Evolutionary conservation across 768 basidiomycete genomes (phyloP).

Genomic region (Termitomyces sp.): DNA sequence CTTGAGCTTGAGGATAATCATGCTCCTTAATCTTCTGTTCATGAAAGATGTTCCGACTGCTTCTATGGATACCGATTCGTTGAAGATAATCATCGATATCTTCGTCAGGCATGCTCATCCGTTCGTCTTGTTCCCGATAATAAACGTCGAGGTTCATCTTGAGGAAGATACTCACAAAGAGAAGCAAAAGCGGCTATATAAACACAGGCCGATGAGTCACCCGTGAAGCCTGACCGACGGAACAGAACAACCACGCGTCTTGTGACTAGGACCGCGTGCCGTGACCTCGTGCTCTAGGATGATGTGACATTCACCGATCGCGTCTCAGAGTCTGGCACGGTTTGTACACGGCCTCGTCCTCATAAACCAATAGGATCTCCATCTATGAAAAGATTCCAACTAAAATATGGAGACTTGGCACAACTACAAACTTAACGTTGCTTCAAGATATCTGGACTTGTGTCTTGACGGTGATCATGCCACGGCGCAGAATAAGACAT

Average conservation of each 20-base stretch:
- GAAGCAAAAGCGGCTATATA: constrained; percentile 11
- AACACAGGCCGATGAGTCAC: constrained; percentile 1
- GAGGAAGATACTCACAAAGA: constrained; percentile 4
- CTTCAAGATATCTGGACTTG: not conserved
- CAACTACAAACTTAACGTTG: not conserved
- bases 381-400: not conserved
- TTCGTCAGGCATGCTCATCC: constrained; percentile 53
- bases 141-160: constrained; percentile 42
- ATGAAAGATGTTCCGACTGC: constrained; percentile 1
- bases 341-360: too few species aligned
- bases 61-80: constrained; percentile 24
- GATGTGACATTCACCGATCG: constrained; percentile 3
- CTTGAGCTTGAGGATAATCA: not conserved
- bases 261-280: not conserved
- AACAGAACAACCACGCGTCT: not conserved
- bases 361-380: not conserved
- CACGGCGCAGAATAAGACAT: not conserved
- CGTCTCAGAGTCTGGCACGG: not conserved
- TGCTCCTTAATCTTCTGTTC: constrained; percentile 1
- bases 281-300: not conserved
- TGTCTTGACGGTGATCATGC: not conserved
- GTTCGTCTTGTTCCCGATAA: constrained; percentile 52
- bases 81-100: constrained; percentile 45
- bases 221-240: not conserved
- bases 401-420: not conserved